These are phyloP conservation scores for Prunella vulgaris DNA, from an alignment of 257 asterid genomes.

Conservation along the genomic window DNA sequence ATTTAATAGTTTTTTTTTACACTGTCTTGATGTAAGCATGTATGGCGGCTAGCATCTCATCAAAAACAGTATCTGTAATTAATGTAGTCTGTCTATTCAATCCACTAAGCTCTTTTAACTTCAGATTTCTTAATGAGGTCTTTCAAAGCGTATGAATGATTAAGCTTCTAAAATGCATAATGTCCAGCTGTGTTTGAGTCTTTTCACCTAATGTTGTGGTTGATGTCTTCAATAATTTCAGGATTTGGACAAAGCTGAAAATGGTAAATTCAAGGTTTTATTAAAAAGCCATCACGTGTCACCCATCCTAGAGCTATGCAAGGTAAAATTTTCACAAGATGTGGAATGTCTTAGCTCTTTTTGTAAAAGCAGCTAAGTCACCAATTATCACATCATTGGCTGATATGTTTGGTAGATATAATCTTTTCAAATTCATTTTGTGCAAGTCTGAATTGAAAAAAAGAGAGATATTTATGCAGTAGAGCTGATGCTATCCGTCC, in stretches of 20 bases:
- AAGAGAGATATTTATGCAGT: not conserved
- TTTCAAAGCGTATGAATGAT: constrained; percentile 15
- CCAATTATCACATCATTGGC: constrained; percentile 13
- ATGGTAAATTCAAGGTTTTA: constrained; percentile 62
- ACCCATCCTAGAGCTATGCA: constrained; percentile 82
- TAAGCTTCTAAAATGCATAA: constrained; percentile 2
- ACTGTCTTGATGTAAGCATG: not conserved
- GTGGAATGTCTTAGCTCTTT: constrained; percentile 5
- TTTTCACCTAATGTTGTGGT: not conserved
- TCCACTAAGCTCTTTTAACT: not conserved
- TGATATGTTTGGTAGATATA: not conserved
- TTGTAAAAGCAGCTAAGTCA: not conserved
- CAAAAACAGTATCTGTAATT: not conserved
- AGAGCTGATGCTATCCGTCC: not conserved
- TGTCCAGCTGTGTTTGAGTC: constrained; percentile 3
- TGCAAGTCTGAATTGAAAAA: not conserved
- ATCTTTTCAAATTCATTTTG: not conserved
- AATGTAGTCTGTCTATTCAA: not conserved
- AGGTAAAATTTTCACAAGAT: constrained; percentile 41
- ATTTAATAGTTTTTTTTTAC: not conserved
- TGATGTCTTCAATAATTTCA: constrained; percentile 32
- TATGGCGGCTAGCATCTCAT: not conserved
- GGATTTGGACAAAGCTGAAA: constrained; percentile 70
- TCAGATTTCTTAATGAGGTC: constrained; percentile 1
- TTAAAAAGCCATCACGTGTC: constrained; percentile 80